These are phyloP conservation scores for Rossbeevera mucosa DNA, from an alignment of 768 basidiomycete genomes.

Conservation along the genomic window DNA sequence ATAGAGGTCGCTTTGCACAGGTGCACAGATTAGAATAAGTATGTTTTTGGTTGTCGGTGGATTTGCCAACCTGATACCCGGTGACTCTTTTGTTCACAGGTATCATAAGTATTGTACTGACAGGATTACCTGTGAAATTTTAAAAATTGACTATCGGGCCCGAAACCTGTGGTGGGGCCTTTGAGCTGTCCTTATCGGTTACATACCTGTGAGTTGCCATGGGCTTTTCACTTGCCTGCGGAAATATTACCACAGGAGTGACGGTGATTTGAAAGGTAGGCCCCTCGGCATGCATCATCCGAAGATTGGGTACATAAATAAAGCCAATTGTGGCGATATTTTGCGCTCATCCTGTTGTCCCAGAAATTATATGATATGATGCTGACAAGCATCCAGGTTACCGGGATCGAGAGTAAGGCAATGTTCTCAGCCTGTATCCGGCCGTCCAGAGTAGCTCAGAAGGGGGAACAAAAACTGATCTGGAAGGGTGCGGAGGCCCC, in stretches of 20 bases:
- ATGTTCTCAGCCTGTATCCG: neutral
- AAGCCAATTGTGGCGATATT: slow-evolving; percentile 7
- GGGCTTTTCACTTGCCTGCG: slow-evolving; percentile 4
- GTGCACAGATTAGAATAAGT: slow-evolving; percentile 6
- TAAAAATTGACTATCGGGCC: slow-evolving; percentile 5
- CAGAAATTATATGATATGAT: neutral
- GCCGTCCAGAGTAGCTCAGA: neutral
- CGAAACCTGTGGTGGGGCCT: slow-evolving; percentile 1
- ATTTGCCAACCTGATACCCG: neutral
- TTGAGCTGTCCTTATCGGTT: neutral
- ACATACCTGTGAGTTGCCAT: neutral
- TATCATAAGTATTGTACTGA: neutral
- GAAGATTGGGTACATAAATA: slow-evolving; percentile 11
- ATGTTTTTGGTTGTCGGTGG: slow-evolving; percentile 1
- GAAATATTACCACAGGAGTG: neutral
- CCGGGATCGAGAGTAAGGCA: slow-evolving; percentile 1
- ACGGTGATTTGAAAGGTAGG: slow-evolving; percentile 2
- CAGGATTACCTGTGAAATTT: neutral
- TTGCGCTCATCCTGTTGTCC: slow-evolving; percentile 1
- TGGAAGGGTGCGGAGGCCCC: neutral
- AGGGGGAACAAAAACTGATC: neutral
- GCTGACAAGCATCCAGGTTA: neutral
- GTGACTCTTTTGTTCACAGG: slow-evolving; percentile 4
- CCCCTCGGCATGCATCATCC: neutral
- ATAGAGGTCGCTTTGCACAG: neutral